Evolutionary conservation across 2,329 filamentous ascomycete genomes (phyloP), one percentile per base, ranked within the genome.

Genomic region (Fonsecaea monophora): DNA sequence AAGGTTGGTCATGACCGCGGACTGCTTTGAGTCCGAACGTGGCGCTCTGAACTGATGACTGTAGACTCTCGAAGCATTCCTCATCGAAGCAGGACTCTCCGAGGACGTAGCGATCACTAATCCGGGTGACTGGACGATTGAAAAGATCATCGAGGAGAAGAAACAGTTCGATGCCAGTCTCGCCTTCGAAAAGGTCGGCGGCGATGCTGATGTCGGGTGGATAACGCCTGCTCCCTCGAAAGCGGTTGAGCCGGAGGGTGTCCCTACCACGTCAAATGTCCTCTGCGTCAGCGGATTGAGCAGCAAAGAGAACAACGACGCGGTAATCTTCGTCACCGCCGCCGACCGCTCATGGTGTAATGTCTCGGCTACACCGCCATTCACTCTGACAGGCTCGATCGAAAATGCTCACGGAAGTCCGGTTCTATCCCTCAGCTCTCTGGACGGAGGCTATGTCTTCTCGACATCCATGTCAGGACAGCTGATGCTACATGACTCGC

Each of bases 71-170:
- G 77, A 82, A 32, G 83, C 82, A n/a, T 89, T 89, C 73, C 78
- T 89, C 64, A 73, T 76, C 55, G 87, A 89, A 75, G 85, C 86
- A 9, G 82, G 80, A 5, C 77, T 89, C 18, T 79, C 84, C 12
- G 68, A 77, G 18, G 82, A 86, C 76, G 82, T 79, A 55, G 87
- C 84, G 0, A 74, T 71, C 18, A 66, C 70, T 8, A 73, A 76
- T 3, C 74, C 77, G 3, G 70, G 78, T 35, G 78, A 82, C 61
- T 78, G 87, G 74, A 87, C 86, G 2, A 82, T 89, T 60, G 86
- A 89, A 72, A 78, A 82, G 53, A 78, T 89, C n/a, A 78, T 89
- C 7, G 81, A 87, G 57, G 86, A 89, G 76, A 89, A 89, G 77
- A 82, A 81, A 71, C 78, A 78, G 0, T 89, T 85, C 70, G 87